phyloP scores from a whole-genome alignment of 2,329 filamentous ascomycete genomes.

The Fusarium duplospermum region DNA sequence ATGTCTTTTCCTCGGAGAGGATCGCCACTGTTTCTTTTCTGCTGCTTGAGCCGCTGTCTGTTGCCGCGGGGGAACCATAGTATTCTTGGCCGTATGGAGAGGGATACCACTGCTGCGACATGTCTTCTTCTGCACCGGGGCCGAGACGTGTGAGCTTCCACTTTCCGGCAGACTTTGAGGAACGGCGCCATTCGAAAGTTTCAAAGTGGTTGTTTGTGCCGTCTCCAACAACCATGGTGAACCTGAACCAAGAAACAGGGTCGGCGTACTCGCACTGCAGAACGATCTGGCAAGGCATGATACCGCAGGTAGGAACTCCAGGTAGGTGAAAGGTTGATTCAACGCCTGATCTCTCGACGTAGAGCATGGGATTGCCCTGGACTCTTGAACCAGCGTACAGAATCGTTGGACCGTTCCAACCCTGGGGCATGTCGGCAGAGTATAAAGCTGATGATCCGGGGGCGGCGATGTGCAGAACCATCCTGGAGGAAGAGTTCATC shows the following conservation, averaged over 20 bases:
- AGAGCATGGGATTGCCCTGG: conserved; percentile 10
- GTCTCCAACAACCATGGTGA: conserved; percentile 23
- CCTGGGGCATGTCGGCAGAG: conserved; percentile 23
- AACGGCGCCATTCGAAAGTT: conserved; percentile 24
- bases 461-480: conserved; percentile 15
- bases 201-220: conserved; percentile 7
- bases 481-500: conserved; percentile 20
- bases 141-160: conserved; percentile 32
- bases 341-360: background rate
- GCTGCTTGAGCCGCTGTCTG: background rate
- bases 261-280: conserved; percentile 8
- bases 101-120: background rate
- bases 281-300: conserved; percentile 2
- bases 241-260: conserved; percentile 6
- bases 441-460: conserved; percentile 3
- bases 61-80: background rate
- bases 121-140: background rate
- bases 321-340: conserved; percentile 29
- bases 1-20: conserved; percentile 10
- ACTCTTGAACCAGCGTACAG: conserved; percentile 14
- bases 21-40: conserved; percentile 24
- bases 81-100: background rate
- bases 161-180: conserved; percentile 6
- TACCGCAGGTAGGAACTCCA: background rate
- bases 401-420: conserved; percentile 4